A percentile compares a stretch with the other conserved stretches of the same genome.
These are phyloP conservation scores for Xylaria sp. DNA, from an alignment of 2,329 filamentous ascomycete genomes.

Conservation along the genomic window DNA sequence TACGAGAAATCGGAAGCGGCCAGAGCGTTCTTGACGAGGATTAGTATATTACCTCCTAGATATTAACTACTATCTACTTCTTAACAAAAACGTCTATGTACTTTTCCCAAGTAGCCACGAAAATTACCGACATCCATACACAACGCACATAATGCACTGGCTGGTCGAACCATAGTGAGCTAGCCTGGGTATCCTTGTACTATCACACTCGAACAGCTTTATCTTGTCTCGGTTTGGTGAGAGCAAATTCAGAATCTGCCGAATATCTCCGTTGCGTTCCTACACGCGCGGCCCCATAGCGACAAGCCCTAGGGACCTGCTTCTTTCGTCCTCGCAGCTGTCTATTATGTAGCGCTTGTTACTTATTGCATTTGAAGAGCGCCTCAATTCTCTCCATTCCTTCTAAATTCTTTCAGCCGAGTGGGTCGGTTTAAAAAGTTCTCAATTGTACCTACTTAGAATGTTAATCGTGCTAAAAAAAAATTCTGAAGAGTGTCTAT, in stretches of 20 bases:
- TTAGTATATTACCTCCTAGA: constrained; percentile 4
- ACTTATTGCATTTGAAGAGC: constrained; percentile 6
- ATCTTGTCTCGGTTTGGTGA: constrained; percentile 13
- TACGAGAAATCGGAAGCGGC: background rate
- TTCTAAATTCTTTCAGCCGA: background rate
- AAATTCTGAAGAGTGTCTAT: constrained; percentile 6
- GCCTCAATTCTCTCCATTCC: background rate
- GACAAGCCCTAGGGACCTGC: constrained; percentile 32
- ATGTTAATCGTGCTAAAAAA: constrained; percentile 6
- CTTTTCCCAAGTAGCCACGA: background rate
- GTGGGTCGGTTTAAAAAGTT: constrained; percentile 10
- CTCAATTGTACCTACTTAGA: background rate
- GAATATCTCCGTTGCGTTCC: constrained; percentile 21
- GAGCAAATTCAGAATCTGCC: constrained; percentile 27
- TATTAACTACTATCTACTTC: background rate
- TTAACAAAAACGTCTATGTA: background rate
- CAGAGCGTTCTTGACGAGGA: constrained; percentile 5
- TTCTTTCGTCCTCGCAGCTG: constrained; percentile 31
- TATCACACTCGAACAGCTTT: constrained; percentile 6
- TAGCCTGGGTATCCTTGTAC: constrained; percentile 24
- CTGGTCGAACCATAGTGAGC: constrained; percentile 10
- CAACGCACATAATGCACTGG: constrained; percentile 5
- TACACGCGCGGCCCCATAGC: constrained; percentile 18
- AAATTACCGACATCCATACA: constrained; percentile 2
- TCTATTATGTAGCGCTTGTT: constrained; percentile 19